Base-by-base conservation (phyloP, 805 yeast genomes). In the Lipomyces anomalus region DNA sequence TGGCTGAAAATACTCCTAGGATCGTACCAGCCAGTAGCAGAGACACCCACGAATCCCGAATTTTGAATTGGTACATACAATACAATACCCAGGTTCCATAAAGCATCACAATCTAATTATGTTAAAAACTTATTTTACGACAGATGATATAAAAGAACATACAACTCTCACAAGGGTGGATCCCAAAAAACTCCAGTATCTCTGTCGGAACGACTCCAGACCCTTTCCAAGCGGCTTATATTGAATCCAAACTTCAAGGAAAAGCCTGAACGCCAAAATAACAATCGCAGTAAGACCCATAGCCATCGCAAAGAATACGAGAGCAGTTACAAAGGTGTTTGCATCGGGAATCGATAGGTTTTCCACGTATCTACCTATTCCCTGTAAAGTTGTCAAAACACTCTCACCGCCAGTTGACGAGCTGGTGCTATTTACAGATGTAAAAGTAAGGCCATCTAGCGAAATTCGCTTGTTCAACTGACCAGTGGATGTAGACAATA, bases 1-100 rank as follows among this genome's bases (percentile, higher is more conserved):
- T 35, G 6, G 50, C 35, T 11, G 65, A 52, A 48, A 61, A 57
- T 2, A 60, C 30, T 6, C 55, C 60, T 22, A 63, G 57, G 4
- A 60, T 52, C 22, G 61, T 22, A 6, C 59, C 64, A 1, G 67
- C 67, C 9, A 64, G 44, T 6, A 62, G 37, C 7, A 41, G 38
- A 9, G 62, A 47, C 4, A 59, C 66, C 64, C 64, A 61, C 3
- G 67, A 58, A 33, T 64, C 67, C 16, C 48, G 45, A 3, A 61
- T 44, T 22, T 54, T 53, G 54, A 64, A 61, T 48, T 64, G 66
- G 46, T 58, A 64, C 13, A 60, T 42, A 22, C 65, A 50, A 22
- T 55, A 58, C 22, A 62, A 44, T 4, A 59, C 64, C 60, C 66
- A 63, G 16, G 61, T 57, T 4, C 67, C 66, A 40, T 63, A 63